These are phyloP conservation scores for Penicillium concentricum DNA, from an alignment of 2,329 filamentous ascomycete species.

Conservation along the genomic window DNA sequence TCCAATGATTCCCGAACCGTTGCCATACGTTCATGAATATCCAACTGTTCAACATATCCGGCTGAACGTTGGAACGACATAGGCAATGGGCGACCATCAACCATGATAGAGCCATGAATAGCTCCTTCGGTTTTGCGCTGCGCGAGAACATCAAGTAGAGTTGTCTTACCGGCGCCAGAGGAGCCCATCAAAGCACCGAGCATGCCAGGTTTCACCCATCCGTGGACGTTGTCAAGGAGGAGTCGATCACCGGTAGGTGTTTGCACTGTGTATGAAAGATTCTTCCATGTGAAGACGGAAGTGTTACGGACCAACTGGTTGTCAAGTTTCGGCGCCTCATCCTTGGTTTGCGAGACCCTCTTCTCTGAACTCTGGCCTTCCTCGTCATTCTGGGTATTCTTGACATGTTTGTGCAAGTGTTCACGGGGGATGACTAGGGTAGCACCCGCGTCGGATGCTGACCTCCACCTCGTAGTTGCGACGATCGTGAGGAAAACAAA, in stretches of 20 bases:
- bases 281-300: slow-evolving; percentile 72
- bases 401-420: slow-evolving; percentile 43
- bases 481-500: slow-evolving; percentile 60
- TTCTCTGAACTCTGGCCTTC: slow-evolving; percentile 45
- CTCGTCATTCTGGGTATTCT: slow-evolving; percentile 46
- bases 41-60: slow-evolving; percentile 68
- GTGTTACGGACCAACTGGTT: slow-evolving; percentile 59
- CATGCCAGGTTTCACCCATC: slow-evolving; percentile 74
- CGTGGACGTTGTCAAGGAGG: slow-evolving; percentile 66
- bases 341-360: slow-evolving; percentile 19
- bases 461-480: slow-evolving; percentile 58
- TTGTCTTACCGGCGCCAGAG: slow-evolving; percentile 73
- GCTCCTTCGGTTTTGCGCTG: slow-evolving; percentile 67
- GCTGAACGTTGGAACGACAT: slow-evolving; percentile 65
- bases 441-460: slow-evolving; percentile 52
- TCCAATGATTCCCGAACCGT: slow-evolving; percentile 65
- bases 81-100: slow-evolving; percentile 61
- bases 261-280: slow-evolving; percentile 68
- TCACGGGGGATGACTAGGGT: slow-evolving; percentile 64
- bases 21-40: slow-evolving; percentile 65
- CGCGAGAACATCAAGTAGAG: slow-evolving; percentile 70
- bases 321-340: slow-evolving; percentile 29
- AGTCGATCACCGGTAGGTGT: slow-evolving; percentile 55
- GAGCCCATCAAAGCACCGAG: slow-evolving; percentile 77
- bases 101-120: slow-evolving; percentile 62